These are phyloP conservation scores for Sclerotinia subarctica DNA, from an alignment of 2,329 filamentous ascomycete genomes.

Conservation along the genomic window DNA sequence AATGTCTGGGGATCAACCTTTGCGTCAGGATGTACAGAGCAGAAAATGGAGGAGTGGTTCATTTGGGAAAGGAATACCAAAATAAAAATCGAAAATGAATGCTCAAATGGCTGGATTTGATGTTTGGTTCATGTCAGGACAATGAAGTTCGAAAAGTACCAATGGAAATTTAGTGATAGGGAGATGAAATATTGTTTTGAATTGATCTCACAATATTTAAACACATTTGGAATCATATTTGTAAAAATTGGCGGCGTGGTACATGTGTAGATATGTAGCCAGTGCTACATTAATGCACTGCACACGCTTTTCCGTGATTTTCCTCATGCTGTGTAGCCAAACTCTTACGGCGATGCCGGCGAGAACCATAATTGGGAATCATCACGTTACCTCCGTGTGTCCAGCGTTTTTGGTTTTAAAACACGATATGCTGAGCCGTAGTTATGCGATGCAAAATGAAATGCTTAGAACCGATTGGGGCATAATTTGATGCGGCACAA, in stretches of 20 bases:
- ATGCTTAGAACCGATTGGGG: not conserved
- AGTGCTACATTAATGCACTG: constrained; percentile 1
- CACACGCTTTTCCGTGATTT: constrained; percentile 2
- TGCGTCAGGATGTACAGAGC: not conserved
- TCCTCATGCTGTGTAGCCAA: constrained; percentile 8
- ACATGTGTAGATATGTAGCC: not conserved
- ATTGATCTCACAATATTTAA: not conserved
- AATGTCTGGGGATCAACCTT: constrained; percentile 8
- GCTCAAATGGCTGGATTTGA: not conserved
- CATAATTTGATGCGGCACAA: not conserved
- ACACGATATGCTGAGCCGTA: constrained; percentile 2
- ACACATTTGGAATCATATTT: not conserved
- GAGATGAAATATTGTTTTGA: not conserved
- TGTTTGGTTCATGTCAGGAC: not conserved
- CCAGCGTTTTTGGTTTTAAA: not conserved
- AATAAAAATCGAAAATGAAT: not conserved
- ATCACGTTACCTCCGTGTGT: not conserved
- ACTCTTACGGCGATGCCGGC: constrained; percentile 16
- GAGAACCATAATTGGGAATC: constrained; percentile 6
- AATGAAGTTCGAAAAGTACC: not conserved
- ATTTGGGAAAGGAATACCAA: not conserved
- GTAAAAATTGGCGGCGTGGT: not conserved
- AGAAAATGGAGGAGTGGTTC: not conserved
- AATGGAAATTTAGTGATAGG: not conserved
- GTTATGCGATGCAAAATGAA: not conserved